Conservation (phyloP, 2,329 filamentous ascomycete species). For the Passalora sequoiae region DNA sequence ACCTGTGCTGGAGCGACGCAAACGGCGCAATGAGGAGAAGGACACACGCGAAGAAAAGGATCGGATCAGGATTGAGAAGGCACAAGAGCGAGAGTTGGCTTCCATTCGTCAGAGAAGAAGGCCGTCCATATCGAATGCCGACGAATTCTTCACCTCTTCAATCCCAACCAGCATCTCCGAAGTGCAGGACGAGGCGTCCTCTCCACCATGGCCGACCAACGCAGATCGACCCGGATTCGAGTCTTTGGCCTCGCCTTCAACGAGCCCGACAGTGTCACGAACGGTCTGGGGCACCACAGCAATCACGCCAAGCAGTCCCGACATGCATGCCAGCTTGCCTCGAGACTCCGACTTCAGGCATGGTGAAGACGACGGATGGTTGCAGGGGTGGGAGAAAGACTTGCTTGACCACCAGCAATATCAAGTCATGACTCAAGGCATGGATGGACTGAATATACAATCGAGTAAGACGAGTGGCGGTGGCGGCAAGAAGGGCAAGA, state of each 20-base stretch:
- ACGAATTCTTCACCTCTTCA: constrained; percentile 32
- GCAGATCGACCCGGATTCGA: constrained; percentile 59
- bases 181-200: constrained; percentile 14
- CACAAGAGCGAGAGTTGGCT: constrained; percentile 66
- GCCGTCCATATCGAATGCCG: constrained; percentile 46
- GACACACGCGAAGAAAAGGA: constrained; percentile 82
- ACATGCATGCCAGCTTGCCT: constrained; percentile 42
- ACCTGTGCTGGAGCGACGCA: constrained; percentile 68
- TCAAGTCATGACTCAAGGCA: constrained; percentile 14
- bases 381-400: constrained; percentile 76
- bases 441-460: constrained; percentile 16
- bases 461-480: constrained; percentile 42
- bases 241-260: constrained; percentile 70
- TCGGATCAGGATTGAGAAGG: constrained; percentile 71
- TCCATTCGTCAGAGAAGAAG: constrained; percentile 58
- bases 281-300: constrained; percentile 91
- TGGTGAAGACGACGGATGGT: constrained; percentile 71
- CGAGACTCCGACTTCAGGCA: constrained; percentile 36
- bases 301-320: constrained; percentile 55
- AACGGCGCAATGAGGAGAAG: constrained; percentile 76
- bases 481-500: constrained; percentile 54
- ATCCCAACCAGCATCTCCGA: constrained; percentile 27
- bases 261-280: constrained; percentile 67
- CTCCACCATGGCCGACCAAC: constrained; percentile 51
- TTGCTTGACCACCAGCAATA: constrained; percentile 61